phyloP scores from a whole-genome alignment of 208 protist genomes.

The Wallacemonas sp. region DNA sequence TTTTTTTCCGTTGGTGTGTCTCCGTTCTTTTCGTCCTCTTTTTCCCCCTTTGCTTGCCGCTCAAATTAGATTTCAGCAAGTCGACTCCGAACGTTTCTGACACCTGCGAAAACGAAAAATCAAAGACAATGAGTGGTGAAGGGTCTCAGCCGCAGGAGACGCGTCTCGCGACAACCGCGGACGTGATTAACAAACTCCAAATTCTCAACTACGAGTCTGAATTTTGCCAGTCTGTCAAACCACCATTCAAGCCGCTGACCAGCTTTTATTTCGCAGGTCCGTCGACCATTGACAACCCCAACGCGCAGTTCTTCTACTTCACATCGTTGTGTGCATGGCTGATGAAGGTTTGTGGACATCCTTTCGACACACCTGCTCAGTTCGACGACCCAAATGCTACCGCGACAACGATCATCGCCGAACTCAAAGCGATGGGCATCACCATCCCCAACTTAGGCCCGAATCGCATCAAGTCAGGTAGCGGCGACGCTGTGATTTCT shows the following conservation, averaged over 20 bases:
- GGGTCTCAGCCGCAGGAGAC: conserved; percentile 24
- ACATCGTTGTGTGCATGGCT: conserved; percentile 88
- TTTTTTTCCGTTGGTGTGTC: too few species aligned
- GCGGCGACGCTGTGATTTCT: conserved; percentile 76
- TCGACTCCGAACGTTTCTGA: too few species aligned
- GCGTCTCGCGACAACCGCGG: conserved; percentile 59
- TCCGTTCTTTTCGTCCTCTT: too few species aligned
- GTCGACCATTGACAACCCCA: conserved; percentile 85
- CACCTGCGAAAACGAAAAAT: too few species aligned
- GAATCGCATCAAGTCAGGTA: conserved; percentile 84
- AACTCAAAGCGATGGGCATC: conserved; percentile 76
- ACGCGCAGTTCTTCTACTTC: conserved; percentile 91
- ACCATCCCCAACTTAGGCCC: conserved; percentile 74
- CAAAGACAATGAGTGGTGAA: conserved; percentile 22
- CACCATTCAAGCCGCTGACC: conserved; percentile 82
- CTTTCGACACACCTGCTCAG: conserved; percentile 75
- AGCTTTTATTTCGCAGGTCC: conserved; percentile 79
- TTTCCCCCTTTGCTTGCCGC: too few species aligned
- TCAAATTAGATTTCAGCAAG: too few species aligned
- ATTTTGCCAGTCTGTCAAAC: conserved; percentile 74
- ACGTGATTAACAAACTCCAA: conserved; percentile 86
- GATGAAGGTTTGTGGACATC: conserved; percentile 76
- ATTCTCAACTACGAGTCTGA: conserved; percentile 81
- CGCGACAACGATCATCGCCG: conserved; percentile 81
- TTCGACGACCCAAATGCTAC: conserved; percentile 91